Evolutionary conservation across 1,284 basidiomycete genomes (phyloP).

Genomic region (Phellopilus nigrolimitatus): DNA sequence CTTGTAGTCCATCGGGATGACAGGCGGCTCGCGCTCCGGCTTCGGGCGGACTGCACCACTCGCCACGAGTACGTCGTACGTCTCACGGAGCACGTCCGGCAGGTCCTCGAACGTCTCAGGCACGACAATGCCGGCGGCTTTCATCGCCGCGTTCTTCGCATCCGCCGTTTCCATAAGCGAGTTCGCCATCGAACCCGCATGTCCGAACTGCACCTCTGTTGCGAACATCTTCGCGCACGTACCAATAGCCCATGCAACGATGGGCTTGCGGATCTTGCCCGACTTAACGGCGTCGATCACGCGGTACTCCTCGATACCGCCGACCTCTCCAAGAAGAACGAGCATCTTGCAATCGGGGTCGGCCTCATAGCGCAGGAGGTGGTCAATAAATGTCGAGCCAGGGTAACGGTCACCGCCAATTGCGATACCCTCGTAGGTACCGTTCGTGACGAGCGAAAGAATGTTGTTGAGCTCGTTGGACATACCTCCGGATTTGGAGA

Average conservation of each 20-base stretch:
- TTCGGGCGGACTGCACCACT: conserved; percentile 68
- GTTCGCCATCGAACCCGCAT: conserved; percentile 98
- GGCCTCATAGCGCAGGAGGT: conserved; percentile 94
- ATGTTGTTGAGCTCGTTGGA: conserved; percentile 99
- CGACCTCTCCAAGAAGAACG: conserved; percentile 96
- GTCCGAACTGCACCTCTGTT: conserved; percentile 98
- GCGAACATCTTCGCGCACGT: conserved; percentile 99
- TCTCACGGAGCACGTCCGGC: conserved; percentile 77
- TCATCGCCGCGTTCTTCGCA: conserved; percentile 96
- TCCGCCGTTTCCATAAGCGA: conserved; percentile 96
- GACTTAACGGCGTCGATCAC: conserved; percentile 97
- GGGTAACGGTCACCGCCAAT: conserved; percentile 99
- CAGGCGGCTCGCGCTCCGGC: conserved; percentile 84
- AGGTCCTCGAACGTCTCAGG: conserved; percentile 98
- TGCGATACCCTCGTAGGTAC: conserved; percentile 99
- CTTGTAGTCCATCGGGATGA: conserved; percentile 99
- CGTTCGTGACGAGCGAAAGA: conserved; percentile 94
- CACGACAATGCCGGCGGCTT: conserved; percentile 91
- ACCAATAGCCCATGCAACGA: conserved; percentile 99
- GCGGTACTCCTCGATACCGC: conserved; percentile 98
- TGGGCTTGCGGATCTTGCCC: conserved; percentile 95
- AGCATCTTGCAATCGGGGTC: conserved; percentile 99
- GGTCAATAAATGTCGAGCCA: conserved; percentile 98
- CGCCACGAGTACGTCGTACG: conserved; percentile 81
- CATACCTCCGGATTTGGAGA: conserved; percentile 99